phyloP scores from a whole-genome alignment of 2,329 filamentous ascomycete species.

The Scytalidium sp. region DNA sequence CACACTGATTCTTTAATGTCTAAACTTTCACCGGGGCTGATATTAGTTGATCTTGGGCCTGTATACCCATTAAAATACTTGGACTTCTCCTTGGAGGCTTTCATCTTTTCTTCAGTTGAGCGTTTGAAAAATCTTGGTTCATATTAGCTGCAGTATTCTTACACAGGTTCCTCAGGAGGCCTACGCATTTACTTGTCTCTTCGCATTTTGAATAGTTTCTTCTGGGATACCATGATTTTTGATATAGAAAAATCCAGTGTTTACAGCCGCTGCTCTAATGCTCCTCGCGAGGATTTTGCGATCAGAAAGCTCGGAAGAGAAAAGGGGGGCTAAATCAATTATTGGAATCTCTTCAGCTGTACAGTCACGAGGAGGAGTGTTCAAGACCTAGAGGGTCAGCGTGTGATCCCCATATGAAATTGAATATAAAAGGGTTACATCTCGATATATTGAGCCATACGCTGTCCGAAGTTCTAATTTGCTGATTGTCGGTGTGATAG shows the following conservation, averaged over 20 bases:
- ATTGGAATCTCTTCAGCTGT: slow-evolving; percentile 42
- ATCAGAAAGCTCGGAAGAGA: slow-evolving; percentile 31
- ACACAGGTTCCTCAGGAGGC: slow-evolving; percentile 2
- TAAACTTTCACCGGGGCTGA: slow-evolving; percentile 46
- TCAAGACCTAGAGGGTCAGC: slow-evolving; percentile 25
- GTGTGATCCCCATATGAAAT: neutral
- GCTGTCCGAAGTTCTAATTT: slow-evolving; percentile 43
- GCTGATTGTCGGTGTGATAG: slow-evolving; percentile 22
- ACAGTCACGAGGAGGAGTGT: slow-evolving; percentile 36
- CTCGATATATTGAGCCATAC: slow-evolving; percentile 40
- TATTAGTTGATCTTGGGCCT: slow-evolving; percentile 35
- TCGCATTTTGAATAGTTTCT: slow-evolving; percentile 26
- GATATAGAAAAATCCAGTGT: slow-evolving; percentile 46
- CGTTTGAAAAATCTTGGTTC: slow-evolving; percentile 45
- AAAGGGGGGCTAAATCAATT: slow-evolving; percentile 38
- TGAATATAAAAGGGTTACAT: slow-evolving; percentile 13
- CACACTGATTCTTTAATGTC: slow-evolving; percentile 50
- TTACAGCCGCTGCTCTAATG: slow-evolving; percentile 37
- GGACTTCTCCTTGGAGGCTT: slow-evolving; percentile 30
- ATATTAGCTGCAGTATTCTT: slow-evolving; percentile 3
- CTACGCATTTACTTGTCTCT: slow-evolving; percentile 23
- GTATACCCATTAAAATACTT: slow-evolving; percentile 42
- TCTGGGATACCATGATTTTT: slow-evolving; percentile 39
- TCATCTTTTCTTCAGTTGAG: slow-evolving; percentile 38
- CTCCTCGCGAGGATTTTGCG: slow-evolving; percentile 34